Conservation (phyloP, 2,329 filamentous ascomycete genomes). For the Escovopsis sp. region DNA sequence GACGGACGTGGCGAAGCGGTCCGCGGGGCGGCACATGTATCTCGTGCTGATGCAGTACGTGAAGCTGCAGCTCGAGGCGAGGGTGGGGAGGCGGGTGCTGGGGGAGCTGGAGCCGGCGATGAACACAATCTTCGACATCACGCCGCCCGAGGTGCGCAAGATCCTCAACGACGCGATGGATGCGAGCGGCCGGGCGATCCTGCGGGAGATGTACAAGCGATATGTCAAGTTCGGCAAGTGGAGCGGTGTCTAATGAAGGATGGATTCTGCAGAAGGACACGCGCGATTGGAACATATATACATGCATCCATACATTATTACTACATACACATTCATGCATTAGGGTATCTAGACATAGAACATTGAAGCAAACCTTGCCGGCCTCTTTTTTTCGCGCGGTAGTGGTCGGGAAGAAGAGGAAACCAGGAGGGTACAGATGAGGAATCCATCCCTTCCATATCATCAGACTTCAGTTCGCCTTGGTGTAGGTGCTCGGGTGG, state of each 20-base stretch:
- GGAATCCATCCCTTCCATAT: too few relatives aligned
- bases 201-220: constrained; percentile 42
- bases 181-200: constrained; percentile 41
- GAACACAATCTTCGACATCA: constrained; percentile 45
- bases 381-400: not conserved
- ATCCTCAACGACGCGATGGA: constrained; percentile 47
- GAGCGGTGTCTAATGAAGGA: constrained; percentile 34
- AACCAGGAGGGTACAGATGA: not conserved
- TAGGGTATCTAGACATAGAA: constrained; percentile 5
- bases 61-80: constrained; percentile 43
- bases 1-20: constrained; percentile 45
- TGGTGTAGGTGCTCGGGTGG: constrained; percentile 36
- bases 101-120: constrained; percentile 43
- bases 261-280: not conserved
- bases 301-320: not conserved
- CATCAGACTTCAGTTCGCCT: constrained; percentile 5
- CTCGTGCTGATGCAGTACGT: constrained; percentile 44
- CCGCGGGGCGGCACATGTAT: constrained; percentile 48
- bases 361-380: not conserved
- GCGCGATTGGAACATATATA: too few relatives aligned
- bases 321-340: constrained; percentile 1
- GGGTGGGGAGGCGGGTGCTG: constrained; percentile 34
- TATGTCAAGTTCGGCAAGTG: constrained; percentile 51
- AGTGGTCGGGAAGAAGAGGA: not conserved
- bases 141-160: constrained; percentile 37